Evolutionary conservation across 768 basidiomycete species (phyloP), one percentile per base, ranked within the genome.

Genomic region (Agaricus subrufescens): DNA sequence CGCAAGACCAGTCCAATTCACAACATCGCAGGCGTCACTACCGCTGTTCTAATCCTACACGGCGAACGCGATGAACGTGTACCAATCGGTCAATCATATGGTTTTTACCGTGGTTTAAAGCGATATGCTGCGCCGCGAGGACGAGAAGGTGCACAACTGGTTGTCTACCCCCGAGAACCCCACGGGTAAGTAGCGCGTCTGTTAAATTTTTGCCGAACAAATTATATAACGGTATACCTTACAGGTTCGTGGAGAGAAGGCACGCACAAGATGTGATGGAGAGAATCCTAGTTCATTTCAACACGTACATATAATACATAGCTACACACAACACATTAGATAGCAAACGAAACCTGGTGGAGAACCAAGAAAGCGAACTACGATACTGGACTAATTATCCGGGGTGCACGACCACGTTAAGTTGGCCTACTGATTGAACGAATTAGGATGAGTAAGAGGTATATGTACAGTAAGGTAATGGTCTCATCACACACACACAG

Each of bases 51-150:
- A 19, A 62, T 84, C 38, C 60, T 80, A 10, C 68, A 84, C 37
- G 83, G 84, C 0, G 75, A 77, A 46, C 74, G 71, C 54, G 83
- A 85, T 60, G 70, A 78, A 37, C 72, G 83, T 0, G 81, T 81
- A 25, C 79, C 81, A 6, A 52, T 67, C 27, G 69, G 70, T 1
- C 71, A 72, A 61, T 63, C 65, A 1, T 58, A 70, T 43, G 72
- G 71, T n/a, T 63, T 72, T 29, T 71, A 65, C 61, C 63, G 69
- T 25, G 71, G 68, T 15, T 55, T 72, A 25, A 69, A 65, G 59
- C 62, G 70, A 50, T 62, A 62, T n/a, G 70, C 67, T 8, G 61
- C 64, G 2, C 62, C 65, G 14, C 63, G 66, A 59, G 67, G 65
- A 6, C 67, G 59, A 52, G 64, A 68, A 37, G 64, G 60, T 26